These are phyloP conservation scores for Anastatica hierochuntica DNA, from an alignment of 345 rosid genomes.

Conservation along the genomic window DNA sequence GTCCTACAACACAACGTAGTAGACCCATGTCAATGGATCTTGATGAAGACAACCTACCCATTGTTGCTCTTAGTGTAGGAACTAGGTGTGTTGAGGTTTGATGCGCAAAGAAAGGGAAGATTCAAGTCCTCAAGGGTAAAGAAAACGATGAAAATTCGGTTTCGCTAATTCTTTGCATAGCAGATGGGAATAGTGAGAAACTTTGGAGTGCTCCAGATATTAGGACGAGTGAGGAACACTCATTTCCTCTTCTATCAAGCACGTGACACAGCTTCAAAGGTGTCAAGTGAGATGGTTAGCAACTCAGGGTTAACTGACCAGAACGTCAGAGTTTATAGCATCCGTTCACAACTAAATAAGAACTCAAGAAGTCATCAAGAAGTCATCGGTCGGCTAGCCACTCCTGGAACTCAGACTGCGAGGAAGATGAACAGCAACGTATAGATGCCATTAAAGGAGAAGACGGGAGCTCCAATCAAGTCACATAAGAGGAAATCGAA, in stretches of 20 bases:
- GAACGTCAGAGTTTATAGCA: slow-evolving; percentile 60
- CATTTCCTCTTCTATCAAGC: slow-evolving; percentile 74
- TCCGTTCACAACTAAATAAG: slow-evolving; percentile 26
- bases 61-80: slow-evolving; percentile 31
- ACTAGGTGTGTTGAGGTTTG: slow-evolving; percentile 45
- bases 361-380: slow-evolving; percentile 21
- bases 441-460: slow-evolving; percentile 7
- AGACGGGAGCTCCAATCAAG: slow-evolving; percentile 10
- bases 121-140: slow-evolving; percentile 58
- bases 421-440: slow-evolving; percentile 21
- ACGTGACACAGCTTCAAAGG: slow-evolving; percentile 64
- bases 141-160: slow-evolving; percentile 61
- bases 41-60: slow-evolving; percentile 46
- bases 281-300: slow-evolving; percentile 91
- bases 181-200: slow-evolving; percentile 53
- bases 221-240: slow-evolving; percentile 73
- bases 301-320: slow-evolving; percentile 67
- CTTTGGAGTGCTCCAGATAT: not conserved
- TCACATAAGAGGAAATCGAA: slow-evolving; percentile 26
- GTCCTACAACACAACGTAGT: slow-evolving; percentile 29
- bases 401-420: slow-evolving; percentile 20
- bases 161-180: slow-evolving; percentile 63
- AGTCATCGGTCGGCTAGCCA: slow-evolving; percentile 18
- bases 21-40: slow-evolving; percentile 44
- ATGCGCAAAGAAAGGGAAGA: slow-evolving; percentile 51